These are phyloP conservation scores for Salvia rosmarinus DNA, from an alignment of 257 asterid genomes.

Conservation along the genomic window DNA sequence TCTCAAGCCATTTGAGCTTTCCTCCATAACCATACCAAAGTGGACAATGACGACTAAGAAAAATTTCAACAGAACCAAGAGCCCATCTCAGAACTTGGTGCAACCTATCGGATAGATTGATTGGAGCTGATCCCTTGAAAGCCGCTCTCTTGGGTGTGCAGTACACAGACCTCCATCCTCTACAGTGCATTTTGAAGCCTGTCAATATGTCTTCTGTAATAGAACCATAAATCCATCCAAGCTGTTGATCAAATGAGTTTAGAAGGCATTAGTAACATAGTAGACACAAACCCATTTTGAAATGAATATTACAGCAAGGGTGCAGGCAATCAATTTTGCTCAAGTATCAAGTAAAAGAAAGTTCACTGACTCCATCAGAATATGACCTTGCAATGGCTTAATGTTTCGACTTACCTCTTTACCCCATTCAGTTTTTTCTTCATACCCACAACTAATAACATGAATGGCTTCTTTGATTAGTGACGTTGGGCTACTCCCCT, in stretches of 20 bases:
- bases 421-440: slow-evolving; percentile 92
- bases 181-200: slow-evolving; percentile 85
- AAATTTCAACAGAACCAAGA: slow-evolving; percentile 39
- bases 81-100: slow-evolving; percentile 73
- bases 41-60: slow-evolving; percentile 39
- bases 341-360: background rate
- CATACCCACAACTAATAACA: slow-evolving; percentile 85
- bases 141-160: slow-evolving; percentile 74
- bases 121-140: slow-evolving; percentile 88
- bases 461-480: slow-evolving; percentile 83
- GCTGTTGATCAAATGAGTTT: slow-evolving; percentile 44
- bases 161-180: slow-evolving; percentile 85
- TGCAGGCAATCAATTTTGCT: background rate
- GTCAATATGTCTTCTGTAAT: slow-evolving; percentile 81
- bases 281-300: background rate
- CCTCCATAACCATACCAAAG: slow-evolving; percentile 41
- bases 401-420: slow-evolving; percentile 54
- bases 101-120: slow-evolving; percentile 80
- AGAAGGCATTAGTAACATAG: slow-evolving; percentile 4
- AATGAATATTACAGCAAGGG: background rate
- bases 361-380: background rate
- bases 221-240: slow-evolving; percentile 95
- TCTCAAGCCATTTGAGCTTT: slow-evolving; percentile 36
- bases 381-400: slow-evolving; percentile 7
- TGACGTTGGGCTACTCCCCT: slow-evolving; percentile 60